Evolutionary conservation across 352 stramenopile genomes (phyloP), one percentile per base, ranked within the genome.

Genomic region (Phytopythium aichiense): DNA sequence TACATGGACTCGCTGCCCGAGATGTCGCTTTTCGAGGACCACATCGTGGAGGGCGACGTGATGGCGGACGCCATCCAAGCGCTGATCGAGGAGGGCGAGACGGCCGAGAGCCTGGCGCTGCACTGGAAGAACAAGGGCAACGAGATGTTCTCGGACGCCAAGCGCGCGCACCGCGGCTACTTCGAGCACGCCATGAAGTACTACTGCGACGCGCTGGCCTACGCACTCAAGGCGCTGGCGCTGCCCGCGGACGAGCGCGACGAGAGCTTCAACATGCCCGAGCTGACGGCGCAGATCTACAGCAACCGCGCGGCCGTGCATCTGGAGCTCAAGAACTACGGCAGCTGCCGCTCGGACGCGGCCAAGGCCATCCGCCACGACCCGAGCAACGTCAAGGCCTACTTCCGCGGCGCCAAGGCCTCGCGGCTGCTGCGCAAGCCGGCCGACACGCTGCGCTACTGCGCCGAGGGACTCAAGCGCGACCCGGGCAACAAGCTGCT

Each of bases 41-140:
- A 95, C 64, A 65, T 95, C 63, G 76, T 95, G 51, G 84, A 94
- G 55, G 84, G 84, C 59, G 87, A 95, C 64, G 75, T 88, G 62
- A 95, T 94, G 87, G 85, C 88, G 50, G 82, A 83, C 28, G 87
- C 87, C 18, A 94, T 96, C 67, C 79, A 94, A 64, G 87, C 84
- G 66, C 75, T 96, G 42, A 91, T 94, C 48, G 79, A 94, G 57
- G 87, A 96, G 57, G 86, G 86, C 58, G 87, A 96, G 82, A 93
- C 83, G 20, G 75, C 84, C 43, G 87, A 96, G 72, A 92, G 74
- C 55, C 74, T 96, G 38, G 87, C 87, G 65, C 66, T 93, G 33
- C 81, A 93, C 61, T 96, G 79, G 84, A 96, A 96, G 67, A 93
- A 92, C 61, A 87, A 92, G 70, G 87, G 87, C 68, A 96, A 96